Evolutionary conservation across 2,329 filamentous ascomycete species (phyloP).

Genomic region (Aphanoascus verrucosus): DNA sequence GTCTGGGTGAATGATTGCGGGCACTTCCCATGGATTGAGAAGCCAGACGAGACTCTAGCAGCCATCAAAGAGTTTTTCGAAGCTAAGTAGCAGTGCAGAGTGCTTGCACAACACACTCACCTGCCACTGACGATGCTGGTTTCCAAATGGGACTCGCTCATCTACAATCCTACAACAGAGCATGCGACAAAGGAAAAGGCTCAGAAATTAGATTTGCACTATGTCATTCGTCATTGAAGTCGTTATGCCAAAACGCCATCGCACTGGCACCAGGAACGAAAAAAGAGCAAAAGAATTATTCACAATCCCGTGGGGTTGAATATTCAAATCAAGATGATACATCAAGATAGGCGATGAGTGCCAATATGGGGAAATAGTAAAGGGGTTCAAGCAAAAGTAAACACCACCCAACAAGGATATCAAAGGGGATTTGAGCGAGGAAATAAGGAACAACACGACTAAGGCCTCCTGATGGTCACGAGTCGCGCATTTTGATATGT

Average conservation of each 20-base stretch:
- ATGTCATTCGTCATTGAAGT: constrained; percentile 15
- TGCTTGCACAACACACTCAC: not conserved
- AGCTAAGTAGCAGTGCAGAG: not conserved
- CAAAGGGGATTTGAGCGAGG: constrained; percentile 10
- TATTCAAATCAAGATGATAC: constrained; percentile 5
- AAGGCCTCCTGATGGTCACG: not conserved
- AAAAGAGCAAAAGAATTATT: constrained; percentile 1
- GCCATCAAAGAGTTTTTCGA: constrained; percentile 13
- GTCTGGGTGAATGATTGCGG: constrained; percentile 20
- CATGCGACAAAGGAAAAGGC: no score
- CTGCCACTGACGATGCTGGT: not conserved
- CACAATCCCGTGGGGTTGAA: not conserved
- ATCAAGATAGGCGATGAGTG: constrained; percentile 6
- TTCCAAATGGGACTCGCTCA: not conserved
- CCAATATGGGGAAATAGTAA: not conserved
- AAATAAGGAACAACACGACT: constrained; percentile 6
- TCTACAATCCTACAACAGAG: not conserved
- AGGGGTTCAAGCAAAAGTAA: constrained; percentile 17
- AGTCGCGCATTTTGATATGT: constrained; percentile 30
- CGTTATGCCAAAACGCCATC: not conserved
- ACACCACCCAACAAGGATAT: constrained; percentile 10
- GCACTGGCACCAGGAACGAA: not conserved
- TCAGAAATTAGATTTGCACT: constrained; percentile 3
- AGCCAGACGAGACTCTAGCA: constrained; percentile 12
- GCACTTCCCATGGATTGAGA: constrained; percentile 24